Evolutionary conservation across 768 basidiomycete species (phyloP).

Genomic region (Rhizopogon vinicolor): DNA sequence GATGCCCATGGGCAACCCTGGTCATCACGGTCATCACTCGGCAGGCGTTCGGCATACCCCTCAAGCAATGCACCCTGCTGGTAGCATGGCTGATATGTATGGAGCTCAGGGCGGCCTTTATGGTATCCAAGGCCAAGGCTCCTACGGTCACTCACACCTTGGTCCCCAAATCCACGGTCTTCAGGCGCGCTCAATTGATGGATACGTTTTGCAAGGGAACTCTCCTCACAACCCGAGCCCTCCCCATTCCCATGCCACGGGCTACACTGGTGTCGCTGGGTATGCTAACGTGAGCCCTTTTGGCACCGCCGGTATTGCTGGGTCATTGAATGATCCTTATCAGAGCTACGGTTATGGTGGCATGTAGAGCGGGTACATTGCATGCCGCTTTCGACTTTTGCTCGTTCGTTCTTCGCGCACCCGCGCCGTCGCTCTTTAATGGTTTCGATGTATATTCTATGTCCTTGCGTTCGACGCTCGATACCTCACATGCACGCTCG

Average conservation of each 20-base stretch:
- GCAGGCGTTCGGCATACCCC: constrained; percentile 53
- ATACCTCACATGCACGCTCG: constrained; percentile 27
- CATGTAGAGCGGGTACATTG: constrained; percentile 49
- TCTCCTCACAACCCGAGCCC: constrained; percentile 62
- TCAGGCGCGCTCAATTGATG: constrained; percentile 72
- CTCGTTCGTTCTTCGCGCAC: constrained; percentile 8
- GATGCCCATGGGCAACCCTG: constrained; percentile 51
- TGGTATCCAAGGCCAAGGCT: constrained; percentile 48
- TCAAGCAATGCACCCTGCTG: constrained; percentile 46
- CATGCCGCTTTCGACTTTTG: constrained; percentile 16
- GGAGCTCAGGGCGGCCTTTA: constrained; percentile 59
- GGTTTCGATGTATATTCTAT: constrained; percentile 35
- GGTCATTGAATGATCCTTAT: constrained; percentile 69
- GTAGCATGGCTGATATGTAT: constrained; percentile 63
- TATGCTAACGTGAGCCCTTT: constrained; percentile 53
- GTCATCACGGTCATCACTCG: constrained; percentile 30
- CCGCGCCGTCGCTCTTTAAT: constrained; percentile 23
- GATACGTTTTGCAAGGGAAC: constrained; percentile 75
- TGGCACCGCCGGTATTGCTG: constrained; percentile 41
- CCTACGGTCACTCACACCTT: constrained; percentile 56
- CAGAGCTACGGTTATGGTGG: constrained; percentile 77
- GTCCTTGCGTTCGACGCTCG: constrained; percentile 27
- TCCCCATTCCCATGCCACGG: constrained; percentile 47
- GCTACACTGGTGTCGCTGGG: constrained; percentile 52
- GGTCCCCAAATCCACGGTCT: constrained; percentile 53